Percentiles rank a stretch among this genome's conserved stretches.
Conservation (phyloP, 192 early-diverging fungal genomes). For the Oehlia diaphana region DNA sequence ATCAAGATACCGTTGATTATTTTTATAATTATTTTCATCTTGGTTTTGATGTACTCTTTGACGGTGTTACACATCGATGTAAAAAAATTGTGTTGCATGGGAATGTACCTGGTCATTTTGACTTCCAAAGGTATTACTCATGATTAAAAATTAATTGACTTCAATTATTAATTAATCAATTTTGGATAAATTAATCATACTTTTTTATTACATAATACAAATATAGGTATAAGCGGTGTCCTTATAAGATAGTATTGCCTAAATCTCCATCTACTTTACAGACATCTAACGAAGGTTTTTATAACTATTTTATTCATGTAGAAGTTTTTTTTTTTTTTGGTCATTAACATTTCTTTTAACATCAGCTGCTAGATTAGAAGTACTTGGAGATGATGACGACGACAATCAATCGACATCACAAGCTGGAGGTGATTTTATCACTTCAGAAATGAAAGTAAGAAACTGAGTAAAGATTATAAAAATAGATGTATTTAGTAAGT, state of each 20-base stretch:
- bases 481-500: conserved; percentile 31
- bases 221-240: conserved; percentile 57
- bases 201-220: not conserved
- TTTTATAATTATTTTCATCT: conserved; percentile 77
- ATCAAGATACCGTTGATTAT: conserved; percentile 57
- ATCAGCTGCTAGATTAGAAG: conserved; percentile 11
- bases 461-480: not conserved
- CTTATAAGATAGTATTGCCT: conserved; percentile 47
- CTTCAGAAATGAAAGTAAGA: conserved; percentile 6
- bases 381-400: conserved; percentile 38
- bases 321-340: conserved; percentile 13
- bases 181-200: not conserved
- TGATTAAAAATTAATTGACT: conserved; percentile 14
- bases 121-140: conserved; percentile 60
- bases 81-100: conserved; percentile 74
- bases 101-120: conserved; percentile 69
- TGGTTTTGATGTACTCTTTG: conserved; percentile 75
- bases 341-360: conserved; percentile 7
- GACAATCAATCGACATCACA: conserved; percentile 30
- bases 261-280: conserved; percentile 4
- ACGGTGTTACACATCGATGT: conserved; percentile 62
- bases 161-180: no score
- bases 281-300: not conserved
- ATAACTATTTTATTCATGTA: not conserved
- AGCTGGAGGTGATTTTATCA: not conserved